phyloP scores from a whole-genome alignment of 768 basidiomycete species.

The Clavulina sp. region DNA sequence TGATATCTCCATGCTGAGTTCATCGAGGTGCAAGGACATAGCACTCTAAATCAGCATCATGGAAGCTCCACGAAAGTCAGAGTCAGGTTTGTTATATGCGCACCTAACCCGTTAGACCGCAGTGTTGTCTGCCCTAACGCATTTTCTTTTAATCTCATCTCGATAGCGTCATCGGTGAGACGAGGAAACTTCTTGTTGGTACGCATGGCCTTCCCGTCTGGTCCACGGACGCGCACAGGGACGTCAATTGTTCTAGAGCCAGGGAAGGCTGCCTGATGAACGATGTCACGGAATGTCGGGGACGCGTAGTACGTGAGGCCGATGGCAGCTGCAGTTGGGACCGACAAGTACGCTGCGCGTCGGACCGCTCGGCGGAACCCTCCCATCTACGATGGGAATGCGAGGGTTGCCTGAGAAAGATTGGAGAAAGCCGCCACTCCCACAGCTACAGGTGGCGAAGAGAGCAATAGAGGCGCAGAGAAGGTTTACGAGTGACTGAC shows the following conservation, averaged over 20 bases:
- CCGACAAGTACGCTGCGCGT: not conserved
- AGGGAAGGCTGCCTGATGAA: not conserved
- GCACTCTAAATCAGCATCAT: too few relatives aligned
- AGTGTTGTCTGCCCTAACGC: not conserved
- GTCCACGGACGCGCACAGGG: not conserved
- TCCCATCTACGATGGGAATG: too few relatives aligned
- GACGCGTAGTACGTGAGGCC: not conserved
- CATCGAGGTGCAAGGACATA: too few relatives aligned
- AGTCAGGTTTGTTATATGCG: not conserved
- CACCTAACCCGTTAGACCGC: not conserved
- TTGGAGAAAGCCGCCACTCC: too few relatives aligned
- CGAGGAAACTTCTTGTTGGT: not conserved
- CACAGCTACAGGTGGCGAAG: too few relatives aligned
- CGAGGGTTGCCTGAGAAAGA: too few relatives aligned
- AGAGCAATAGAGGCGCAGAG: too few relatives aligned
- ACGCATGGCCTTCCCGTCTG: not conserved
- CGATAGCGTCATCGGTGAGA: not conserved
- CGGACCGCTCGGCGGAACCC: not conserved
- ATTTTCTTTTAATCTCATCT: not conserved
- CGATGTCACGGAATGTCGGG: not conserved
- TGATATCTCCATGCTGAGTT: constrained; percentile 42
- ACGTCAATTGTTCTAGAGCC: not conserved
- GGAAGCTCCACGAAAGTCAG: not conserved
- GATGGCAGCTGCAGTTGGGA: not conserved
- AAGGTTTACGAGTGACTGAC: too few relatives aligned